Evolutionary conservation across 768 basidiomycete species (phyloP).

Genomic region (Favolaschia claudopus): DNA sequence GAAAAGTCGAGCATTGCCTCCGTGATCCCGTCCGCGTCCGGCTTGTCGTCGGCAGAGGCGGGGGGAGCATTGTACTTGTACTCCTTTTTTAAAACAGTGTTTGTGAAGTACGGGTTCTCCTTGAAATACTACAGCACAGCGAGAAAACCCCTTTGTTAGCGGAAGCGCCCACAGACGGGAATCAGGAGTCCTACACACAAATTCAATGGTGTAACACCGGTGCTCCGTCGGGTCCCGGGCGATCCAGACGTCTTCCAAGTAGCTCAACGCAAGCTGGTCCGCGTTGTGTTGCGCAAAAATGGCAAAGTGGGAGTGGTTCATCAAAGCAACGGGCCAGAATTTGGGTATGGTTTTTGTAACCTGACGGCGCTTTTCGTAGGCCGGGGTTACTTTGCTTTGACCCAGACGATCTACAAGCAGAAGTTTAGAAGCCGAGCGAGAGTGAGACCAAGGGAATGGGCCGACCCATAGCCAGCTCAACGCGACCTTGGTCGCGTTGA

Average conservation of each 20-base stretch:
- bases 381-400: slow-evolving; percentile 61
- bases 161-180: slow-evolving; percentile 5
- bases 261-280: slow-evolving; percentile 84
- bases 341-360: slow-evolving; percentile 71
- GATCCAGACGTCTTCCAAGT: slow-evolving; percentile 88
- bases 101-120: slow-evolving; percentile 84
- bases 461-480: slow-evolving; percentile 78
- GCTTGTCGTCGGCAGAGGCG: slow-evolving; percentile 58
- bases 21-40: slow-evolving; percentile 80
- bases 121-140: slow-evolving; percentile 77
- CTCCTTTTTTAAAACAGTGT: slow-evolving; percentile 81
- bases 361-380: slow-evolving; percentile 76
- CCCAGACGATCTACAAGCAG: slow-evolving; percentile 74
- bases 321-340: slow-evolving; percentile 88
- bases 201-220: slow-evolving; percentile 85
- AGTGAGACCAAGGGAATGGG: slow-evolving; percentile 16
- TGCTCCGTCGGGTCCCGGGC: slow-evolving; percentile 75
- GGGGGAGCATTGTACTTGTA: slow-evolving; percentile 73
- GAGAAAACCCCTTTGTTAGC: neutral
- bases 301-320: slow-evolving; percentile 72
- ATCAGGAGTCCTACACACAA: slow-evolving; percentile 63
- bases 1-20: slow-evolving; percentile 81
- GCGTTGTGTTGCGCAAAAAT: slow-evolving; percentile 74
- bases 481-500: slow-evolving; percentile 74
- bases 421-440: slow-evolving; percentile 1